phyloP scores from a whole-genome alignment of 2,329 filamentous ascomycete genomes.

The Bipolaris victoriae region DNA sequence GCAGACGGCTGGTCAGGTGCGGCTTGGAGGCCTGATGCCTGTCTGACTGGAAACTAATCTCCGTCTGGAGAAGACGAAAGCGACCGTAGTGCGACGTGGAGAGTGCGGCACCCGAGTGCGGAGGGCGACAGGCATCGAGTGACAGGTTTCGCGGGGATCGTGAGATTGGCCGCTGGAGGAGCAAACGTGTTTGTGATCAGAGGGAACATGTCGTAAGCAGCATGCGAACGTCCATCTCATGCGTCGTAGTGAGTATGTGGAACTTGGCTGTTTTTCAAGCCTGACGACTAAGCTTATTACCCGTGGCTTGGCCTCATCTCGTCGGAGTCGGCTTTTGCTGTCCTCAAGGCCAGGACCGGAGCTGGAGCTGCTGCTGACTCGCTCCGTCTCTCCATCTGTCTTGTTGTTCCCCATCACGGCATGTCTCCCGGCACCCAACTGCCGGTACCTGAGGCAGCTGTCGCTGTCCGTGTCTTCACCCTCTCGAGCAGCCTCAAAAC shows the following conservation, averaged over 20 bases:
- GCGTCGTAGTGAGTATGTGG: not conserved
- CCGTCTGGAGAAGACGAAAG: conserved; percentile 2
- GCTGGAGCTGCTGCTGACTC: conserved; percentile 3
- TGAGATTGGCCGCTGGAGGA: not conserved
- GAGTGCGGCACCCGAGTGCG: not conserved
- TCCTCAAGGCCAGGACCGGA: conserved; percentile 1
- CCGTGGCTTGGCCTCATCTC: conserved; percentile 9
- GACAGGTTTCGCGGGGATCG: not conserved
- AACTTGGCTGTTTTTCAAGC: conserved; percentile 8
- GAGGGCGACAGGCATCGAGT: not conserved
- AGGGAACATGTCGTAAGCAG: not conserved
- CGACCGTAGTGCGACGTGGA: conserved; percentile 3
- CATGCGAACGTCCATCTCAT: not conserved
- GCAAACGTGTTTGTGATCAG: not conserved
- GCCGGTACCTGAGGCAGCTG: not conserved
- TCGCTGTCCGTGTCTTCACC: not conserved
- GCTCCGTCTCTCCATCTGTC: not conserved
- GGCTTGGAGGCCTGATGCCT: conserved; percentile 1
- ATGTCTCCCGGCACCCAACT: not conserved
- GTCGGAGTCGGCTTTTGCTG: not conserved
- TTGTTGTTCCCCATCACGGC: not conserved
- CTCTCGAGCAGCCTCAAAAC: not conserved
- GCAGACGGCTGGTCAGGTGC: conserved; percentile 7
- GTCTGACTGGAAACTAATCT: not conserved
- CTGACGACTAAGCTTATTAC: conserved; percentile 4